Evolutionary conservation across 805 yeast species (phyloP), one percentile per base, ranked within the genome.

Genomic region (Tetrapisispora nanseiensis): DNA sequence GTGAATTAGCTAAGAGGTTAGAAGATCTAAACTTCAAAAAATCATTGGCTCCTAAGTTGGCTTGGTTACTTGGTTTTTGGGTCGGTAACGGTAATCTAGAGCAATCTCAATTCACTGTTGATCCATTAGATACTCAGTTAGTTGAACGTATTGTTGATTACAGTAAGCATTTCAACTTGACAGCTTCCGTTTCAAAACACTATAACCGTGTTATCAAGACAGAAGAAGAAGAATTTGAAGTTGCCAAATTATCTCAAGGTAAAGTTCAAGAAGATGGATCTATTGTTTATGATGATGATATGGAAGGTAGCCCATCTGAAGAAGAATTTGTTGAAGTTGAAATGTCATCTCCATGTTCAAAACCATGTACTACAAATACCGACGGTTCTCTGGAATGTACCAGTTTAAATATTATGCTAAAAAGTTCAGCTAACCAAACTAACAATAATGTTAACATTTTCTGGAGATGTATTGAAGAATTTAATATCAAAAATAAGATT

Each of bases 11-110:
- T 37, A 35, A 44, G 6, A 26, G 18, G 16, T 37, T 67, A 19
- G 51, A 47, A 31, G 39, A 38, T 7, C 21, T 33, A 2, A 62
- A 57, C 33, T 48, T 35, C 32, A 47, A 43, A n/a, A 36, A 33
- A 10, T 32, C 53, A 26, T 31, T 51, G n/a, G 46, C 57, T 27
- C 35, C 45, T 12, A 16, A 38, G 8, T 27, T 61, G 30, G 63
- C 67, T 43, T 68, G 64, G 48, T 49, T 67, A 41, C 47, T 63
- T 21, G 72, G 73, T 61, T 42, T 55, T n/a, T 68, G 67, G 69
- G 50, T 55, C 45, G 71, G 63, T 39, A 39, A 44, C 43, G 66
- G 63, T 41, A 33, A 35, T 34, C 18, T 23, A 9, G 22, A 33
- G 7, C 37, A 33, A 33, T 33, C 52, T 15, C 33, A 41, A 16